Evolutionary conservation across 1,139 yeast species (phyloP).

Genomic region (Yamadazyma membranifaciens): DNA sequence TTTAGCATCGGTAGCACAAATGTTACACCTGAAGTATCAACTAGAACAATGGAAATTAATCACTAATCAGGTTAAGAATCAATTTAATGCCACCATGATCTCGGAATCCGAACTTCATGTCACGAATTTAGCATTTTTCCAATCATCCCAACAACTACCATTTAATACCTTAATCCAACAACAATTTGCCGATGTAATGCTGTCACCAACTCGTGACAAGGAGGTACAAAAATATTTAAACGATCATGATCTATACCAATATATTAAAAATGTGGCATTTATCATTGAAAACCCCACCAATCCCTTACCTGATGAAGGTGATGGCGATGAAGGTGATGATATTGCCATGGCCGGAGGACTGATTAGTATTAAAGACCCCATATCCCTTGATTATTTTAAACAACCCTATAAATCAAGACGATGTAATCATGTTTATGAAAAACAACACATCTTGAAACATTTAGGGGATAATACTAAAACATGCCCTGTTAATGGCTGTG

Average conservation of each 20-base stretch:
- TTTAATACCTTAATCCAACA: constrained; percentile 11
- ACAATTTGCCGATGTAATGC: constrained; percentile 6
- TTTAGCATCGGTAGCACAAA: not conserved
- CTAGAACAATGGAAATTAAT: constrained; percentile 10
- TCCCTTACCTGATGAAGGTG: constrained; percentile 35
- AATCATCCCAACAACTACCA: constrained; percentile 9
- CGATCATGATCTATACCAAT: constrained; percentile 18
- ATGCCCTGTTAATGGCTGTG: constrained; percentile 54
- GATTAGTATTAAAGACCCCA: constrained; percentile 63
- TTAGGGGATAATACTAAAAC: constrained; percentile 19
- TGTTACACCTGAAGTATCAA: constrained; percentile 4
- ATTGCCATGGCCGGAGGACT: constrained; percentile 66
- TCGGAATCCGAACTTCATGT: constrained; percentile 22
- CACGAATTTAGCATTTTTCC: constrained; percentile 20
- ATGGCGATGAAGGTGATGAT: constrained; percentile 51
- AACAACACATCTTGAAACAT: constrained; percentile 36
- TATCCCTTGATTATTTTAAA: constrained; percentile 50
- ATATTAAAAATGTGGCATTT: constrained; percentile 26
- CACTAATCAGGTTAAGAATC: constrained; percentile 1
- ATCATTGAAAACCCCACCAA: constrained; percentile 39
- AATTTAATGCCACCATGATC: constrained; percentile 9
- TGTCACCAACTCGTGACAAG: constrained; percentile 5
- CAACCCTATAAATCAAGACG: constrained; percentile 51
- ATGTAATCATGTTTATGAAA: constrained; percentile 66
- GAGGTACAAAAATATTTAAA: constrained; percentile 10